Base-by-base conservation (phyloP, 805 yeast genomes). In the Yarrowia porcina region DNA sequence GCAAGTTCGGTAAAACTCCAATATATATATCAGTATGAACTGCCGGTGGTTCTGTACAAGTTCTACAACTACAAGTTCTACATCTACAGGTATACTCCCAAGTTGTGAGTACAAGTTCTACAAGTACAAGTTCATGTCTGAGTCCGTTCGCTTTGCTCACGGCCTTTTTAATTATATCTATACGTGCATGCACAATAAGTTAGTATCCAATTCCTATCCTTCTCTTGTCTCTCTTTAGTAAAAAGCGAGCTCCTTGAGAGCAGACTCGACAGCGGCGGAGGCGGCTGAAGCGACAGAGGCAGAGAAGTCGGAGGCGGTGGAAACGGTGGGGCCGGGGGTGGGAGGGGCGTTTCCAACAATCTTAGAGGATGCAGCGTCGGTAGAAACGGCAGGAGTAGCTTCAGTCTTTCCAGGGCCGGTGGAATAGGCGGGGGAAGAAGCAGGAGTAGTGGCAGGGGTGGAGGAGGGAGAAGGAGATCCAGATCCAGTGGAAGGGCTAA, bases 271-370 rank as follows among this genome's bases (percentile, higher is more conserved):
- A 5, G 59, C 59, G n/a, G 42, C 32, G 12, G 50, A 20, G 23
- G 68, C n/a, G 28, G 68, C 54, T 18, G 69, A 25, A 15, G 68
- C 45, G 28, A 65, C 50, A 30, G 67, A 45, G 20, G 64, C 59
- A 2, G 64, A 50, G 8, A 25, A 21, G 27, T 47, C 33, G 21
- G 44, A 30, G 15, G 38, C 41, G 3, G 42, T 28, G 49, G 64
- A 17, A 11, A 32, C 59, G 27, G 57, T 28, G 47, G 64, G 21
- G 8, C 39, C 25, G n/a, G 64, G 17, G 32, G 41, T 39, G 18
- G 62, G 23, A 25, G 65, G 17, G 2, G 67, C 50, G 35, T 39
- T 30, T 20, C 59, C 45, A 21, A 39, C 54, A 32, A 30, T 30
- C 47, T 30, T 60, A n/a, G 35, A 12, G 32, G 39, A 57, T 3